Evolutionary conservation across 768 basidiomycete genomes (phyloP), one percentile per base, ranked within the genome.

Genomic region (Kwoniella sp.): DNA sequence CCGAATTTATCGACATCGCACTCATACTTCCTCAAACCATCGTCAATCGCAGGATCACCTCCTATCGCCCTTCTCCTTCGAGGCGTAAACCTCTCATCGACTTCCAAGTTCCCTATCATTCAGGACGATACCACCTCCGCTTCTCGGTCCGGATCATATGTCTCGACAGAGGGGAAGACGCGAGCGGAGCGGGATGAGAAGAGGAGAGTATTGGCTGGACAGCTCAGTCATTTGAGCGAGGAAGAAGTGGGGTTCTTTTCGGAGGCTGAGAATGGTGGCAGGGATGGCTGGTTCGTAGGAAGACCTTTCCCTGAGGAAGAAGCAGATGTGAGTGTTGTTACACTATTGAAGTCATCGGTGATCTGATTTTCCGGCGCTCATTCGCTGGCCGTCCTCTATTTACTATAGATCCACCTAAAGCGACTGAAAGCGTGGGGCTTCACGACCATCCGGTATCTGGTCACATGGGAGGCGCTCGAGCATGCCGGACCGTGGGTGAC

Each of bases 381-480:
- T 2, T 29, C 41, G 20, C 7, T 45, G 30, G n/a, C 12, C 13
- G 52, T 25, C 12, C 4, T 28, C 89, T 89, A 20, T 87, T n/a
- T n/a, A n/a, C n/a, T 87, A 4, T 89, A 97, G 82, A 85, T 89
- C 17, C 94, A 98, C 72, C 83, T 99, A 0, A 84, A 87, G 2
- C 84, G 96, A n/a, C 82, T 99, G 29, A 85, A 85, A 66, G 90
- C 89, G 0, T 99, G 94, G 95, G 96, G 96, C 0, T 98, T 93
- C 82, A 96, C 92, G 73, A 83, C 89, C 76, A 82, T 98, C 20
- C 83, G 89, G 47, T 92, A 82, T 81, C 85, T 91, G 9, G 85
- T 97, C n/a, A 88, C 91, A 0, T 99, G 96, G 96, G 96, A 99
- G 77, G 85, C 91, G 0, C 81, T 99, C 17, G 96, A 98, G 80